Conservation (phyloP, 2,329 filamentous ascomycete genomes). For the Bipolaris bicolor region DNA sequence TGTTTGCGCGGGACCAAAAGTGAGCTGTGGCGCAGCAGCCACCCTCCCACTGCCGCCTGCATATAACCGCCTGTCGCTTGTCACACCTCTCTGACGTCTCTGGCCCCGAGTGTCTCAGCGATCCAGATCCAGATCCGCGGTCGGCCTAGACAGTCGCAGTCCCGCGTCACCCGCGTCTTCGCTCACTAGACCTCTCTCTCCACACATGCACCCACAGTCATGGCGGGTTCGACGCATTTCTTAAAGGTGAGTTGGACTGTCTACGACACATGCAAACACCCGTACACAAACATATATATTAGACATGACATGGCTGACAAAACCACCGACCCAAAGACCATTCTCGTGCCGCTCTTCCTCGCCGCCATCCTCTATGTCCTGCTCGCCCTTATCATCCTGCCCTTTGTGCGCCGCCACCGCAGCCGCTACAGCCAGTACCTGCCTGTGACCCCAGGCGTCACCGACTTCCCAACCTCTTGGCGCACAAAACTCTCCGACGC, state of each 20-base stretch:
- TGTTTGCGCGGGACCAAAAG: background rate
- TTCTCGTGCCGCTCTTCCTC: slow-evolving; percentile 55
- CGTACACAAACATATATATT: background rate
- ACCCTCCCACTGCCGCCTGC: background rate
- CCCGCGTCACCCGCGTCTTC: too few species aligned
- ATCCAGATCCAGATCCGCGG: background rate
- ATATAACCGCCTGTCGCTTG: slow-evolving; percentile 2
- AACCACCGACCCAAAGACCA: slow-evolving; percentile 38
- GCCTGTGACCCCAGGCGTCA: slow-evolving; percentile 45
- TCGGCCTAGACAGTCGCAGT: background rate
- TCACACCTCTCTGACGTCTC: slow-evolving; percentile 1
- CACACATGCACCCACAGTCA: slow-evolving; percentile 25
- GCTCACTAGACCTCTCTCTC: background rate
- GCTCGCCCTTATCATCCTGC: slow-evolving; percentile 51
- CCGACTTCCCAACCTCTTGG: slow-evolving; percentile 29
- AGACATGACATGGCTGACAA: background rate
- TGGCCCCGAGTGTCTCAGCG: slow-evolving; percentile 7
- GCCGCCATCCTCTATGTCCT: slow-evolving; percentile 52
- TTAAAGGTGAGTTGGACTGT: slow-evolving; percentile 36
- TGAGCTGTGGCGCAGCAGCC: slow-evolving; percentile 7
- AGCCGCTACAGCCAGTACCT: slow-evolving; percentile 53
- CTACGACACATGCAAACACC: slow-evolving; percentile 12
- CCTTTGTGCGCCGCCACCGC: slow-evolving; percentile 53
- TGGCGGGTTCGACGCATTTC: slow-evolving; percentile 44
- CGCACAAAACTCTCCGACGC: slow-evolving; percentile 47